Evolutionary conservation across 108 stramenopile species (phyloP).

Genomic region (Mediolabrus comicus): DNA sequence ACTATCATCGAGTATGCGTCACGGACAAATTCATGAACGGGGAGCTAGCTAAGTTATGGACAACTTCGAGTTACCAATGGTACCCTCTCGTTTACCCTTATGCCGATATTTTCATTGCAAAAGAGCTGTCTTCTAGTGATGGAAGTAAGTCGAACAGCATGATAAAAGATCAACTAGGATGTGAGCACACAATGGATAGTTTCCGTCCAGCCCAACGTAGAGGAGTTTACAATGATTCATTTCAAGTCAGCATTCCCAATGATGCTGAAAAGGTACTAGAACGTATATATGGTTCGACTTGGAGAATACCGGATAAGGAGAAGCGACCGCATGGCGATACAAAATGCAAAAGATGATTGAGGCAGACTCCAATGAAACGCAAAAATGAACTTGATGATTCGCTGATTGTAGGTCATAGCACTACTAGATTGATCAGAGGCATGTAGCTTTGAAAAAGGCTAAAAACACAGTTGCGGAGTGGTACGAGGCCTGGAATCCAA

Average conservation of each 20-base stretch:
- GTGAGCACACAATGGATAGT: not conserved
- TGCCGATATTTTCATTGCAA: not conserved
- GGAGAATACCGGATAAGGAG: not conserved
- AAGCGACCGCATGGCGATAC: not conserved
- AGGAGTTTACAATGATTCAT: not conserved
- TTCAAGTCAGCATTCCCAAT: not conserved
- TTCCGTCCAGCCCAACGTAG: slow-evolving; percentile 1
- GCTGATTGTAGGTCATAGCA: not conserved
- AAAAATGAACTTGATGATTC: not conserved
- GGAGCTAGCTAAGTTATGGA: not conserved
- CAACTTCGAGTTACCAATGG: not conserved
- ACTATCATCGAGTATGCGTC: not conserved
- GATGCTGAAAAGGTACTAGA: not conserved
- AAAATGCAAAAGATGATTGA: not conserved
- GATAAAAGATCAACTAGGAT: not conserved
- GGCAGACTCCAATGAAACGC: not conserved
- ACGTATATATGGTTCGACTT: not conserved
- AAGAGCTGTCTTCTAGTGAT: not conserved
- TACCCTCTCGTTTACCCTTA: not conserved
- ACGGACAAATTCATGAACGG: not conserved
- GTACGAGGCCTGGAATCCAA: too few relatives aligned
- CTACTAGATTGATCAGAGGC: not conserved
- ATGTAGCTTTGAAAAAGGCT: too few relatives aligned
- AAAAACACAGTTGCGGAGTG: too few relatives aligned
- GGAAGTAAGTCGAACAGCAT: not conserved